Evolutionary conservation across 192 early-diverging fungal genomes (phyloP).

Genomic region (Haplosporangium gracile): DNA sequence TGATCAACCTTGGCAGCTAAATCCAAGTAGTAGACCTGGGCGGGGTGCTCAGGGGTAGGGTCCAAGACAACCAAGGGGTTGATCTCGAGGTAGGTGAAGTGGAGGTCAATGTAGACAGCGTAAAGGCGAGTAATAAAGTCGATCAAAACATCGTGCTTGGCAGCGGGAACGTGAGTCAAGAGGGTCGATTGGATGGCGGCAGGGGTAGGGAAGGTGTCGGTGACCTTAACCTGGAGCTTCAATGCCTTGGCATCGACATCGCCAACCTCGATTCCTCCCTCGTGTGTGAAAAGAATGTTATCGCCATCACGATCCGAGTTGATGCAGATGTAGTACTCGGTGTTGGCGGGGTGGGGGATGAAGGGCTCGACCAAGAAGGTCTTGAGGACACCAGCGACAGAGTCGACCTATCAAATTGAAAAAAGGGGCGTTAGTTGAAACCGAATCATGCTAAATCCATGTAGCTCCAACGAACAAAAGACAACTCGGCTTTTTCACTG

Average conservation of each 20-base stretch:
- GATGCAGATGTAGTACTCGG: constrained; percentile 98
- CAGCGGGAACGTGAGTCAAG: constrained; percentile 76
- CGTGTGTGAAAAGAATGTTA: constrained; percentile 96
- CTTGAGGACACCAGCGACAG: constrained; percentile 87
- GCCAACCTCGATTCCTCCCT: constrained; percentile 98
- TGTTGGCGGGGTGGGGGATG: constrained; percentile 89
- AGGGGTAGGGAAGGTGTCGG: constrained; percentile 78
- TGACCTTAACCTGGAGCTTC: constrained; percentile 87
- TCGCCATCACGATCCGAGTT: constrained; percentile 96
- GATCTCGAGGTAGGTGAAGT: constrained; percentile 99
- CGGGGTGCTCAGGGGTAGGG: constrained; percentile 61
- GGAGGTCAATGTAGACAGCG: constrained; percentile 94
- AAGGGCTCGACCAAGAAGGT: constrained; percentile 97
- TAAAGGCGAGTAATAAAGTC: constrained; percentile 95
- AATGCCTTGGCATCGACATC: constrained; percentile 98
- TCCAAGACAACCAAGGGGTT: constrained; percentile 98
- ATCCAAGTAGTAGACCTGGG: constrained; percentile 93
- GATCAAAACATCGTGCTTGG: constrained; percentile 82
- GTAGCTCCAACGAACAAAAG: background rate
- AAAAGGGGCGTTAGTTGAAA: background rate
- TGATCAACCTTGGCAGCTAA: constrained; percentile 99
- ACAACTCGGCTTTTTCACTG: background rate
- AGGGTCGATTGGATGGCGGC: constrained; percentile 75
- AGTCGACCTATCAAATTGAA: constrained; percentile 73
- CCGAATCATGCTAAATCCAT: background rate